phyloP scores from a whole-genome alignment of 768 basidiomycete species.

The Asterophora lycoperdoides region DNA sequence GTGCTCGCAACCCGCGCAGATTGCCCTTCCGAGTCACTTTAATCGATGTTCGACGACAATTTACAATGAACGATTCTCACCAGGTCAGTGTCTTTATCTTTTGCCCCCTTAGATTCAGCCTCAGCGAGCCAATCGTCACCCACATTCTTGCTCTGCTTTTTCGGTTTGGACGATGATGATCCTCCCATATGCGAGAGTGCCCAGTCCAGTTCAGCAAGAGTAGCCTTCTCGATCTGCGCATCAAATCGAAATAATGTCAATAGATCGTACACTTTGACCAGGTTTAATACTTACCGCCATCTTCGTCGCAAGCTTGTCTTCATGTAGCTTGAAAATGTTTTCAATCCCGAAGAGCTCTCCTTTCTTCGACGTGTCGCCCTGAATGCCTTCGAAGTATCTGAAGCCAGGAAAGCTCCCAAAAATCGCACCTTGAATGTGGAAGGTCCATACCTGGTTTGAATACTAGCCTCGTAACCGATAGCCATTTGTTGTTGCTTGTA shows the following conservation, averaged over 20 bases:
- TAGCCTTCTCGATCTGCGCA: conserved; percentile 71
- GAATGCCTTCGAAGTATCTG: conserved; percentile 80
- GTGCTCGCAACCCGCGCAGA: conserved; percentile 54
- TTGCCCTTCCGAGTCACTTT: conserved; percentile 35
- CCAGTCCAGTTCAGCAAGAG: conserved; percentile 75
- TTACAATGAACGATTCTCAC: conserved; percentile 15
- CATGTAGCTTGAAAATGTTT: conserved; percentile 81
- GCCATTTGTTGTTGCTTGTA: conserved; percentile 94
- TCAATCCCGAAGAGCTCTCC: conserved; percentile 84
- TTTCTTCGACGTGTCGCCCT: conserved; percentile 67
- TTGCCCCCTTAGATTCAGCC: conserved; percentile 36
- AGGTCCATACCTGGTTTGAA: conserved; percentile 63
- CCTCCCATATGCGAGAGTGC: conserved; percentile 65
- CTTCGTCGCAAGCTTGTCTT: conserved; percentile 67
- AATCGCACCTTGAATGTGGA: neutral
- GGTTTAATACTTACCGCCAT: conserved; percentile 46
- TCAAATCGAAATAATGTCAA: neutral
- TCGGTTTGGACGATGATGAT: conserved; percentile 22
- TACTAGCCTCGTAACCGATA: conserved; percentile 81
- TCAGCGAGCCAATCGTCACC: conserved; percentile 38
- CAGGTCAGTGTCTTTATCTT: conserved; percentile 37
- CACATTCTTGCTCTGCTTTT: conserved; percentile 26
- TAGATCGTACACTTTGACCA: neutral
- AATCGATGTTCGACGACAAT: neutral
- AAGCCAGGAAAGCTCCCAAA: neutral